Evolutionary conservation across 805 yeast species (phyloP), one percentile per base, ranked within the genome.

Genomic region (Blastobotrys peoriensis): DNA sequence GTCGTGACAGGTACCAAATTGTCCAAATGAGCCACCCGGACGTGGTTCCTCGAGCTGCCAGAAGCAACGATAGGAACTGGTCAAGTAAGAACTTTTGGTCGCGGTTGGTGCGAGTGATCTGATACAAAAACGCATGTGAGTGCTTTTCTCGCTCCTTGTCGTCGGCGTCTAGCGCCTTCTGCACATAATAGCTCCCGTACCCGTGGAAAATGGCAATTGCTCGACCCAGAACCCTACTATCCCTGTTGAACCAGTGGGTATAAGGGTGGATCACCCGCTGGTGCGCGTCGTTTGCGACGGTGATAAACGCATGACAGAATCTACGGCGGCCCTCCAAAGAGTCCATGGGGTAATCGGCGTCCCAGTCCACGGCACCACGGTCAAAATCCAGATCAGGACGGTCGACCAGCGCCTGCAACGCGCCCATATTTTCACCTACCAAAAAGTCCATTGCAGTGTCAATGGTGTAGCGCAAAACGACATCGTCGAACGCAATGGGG

Each of bases 11-110:
- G 53, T 69, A 75, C 48, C 56, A 68, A 46, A 70, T 55, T 18
- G 64, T 50, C 49, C 69, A 72, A 4, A 73, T 65, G 35, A 73
- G 63, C 35, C 71, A 59, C 5, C 74, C 69, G 2, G 76, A 76
- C 8, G 78, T 73, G 21, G 77, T 73, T 51, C 73, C 76, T 51
- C 77, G 64, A 17, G 75, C 76, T 13, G 77, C 78, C 34, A 71
- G 51, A 46, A 73, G 62, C 44, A 73, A 68, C 51, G 69, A 73
- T 54, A 73, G 61, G 45, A 66, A 55, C 57, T 73, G 76, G 52
- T 73, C 75, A 36, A 75, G 62, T 45, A 73, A 62, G 18, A 67
- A 64, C 27, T 47, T 55, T 2, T 73, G 73, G 52, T 73, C 69
- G 41, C 72, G 60, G 16, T 73, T 69, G 42, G 66, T 68, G 51